These are phyloP conservation scores for Vitis rupestris DNA, from an alignment of 164 flowering plant genomes.

Conservation along the genomic window DNA sequence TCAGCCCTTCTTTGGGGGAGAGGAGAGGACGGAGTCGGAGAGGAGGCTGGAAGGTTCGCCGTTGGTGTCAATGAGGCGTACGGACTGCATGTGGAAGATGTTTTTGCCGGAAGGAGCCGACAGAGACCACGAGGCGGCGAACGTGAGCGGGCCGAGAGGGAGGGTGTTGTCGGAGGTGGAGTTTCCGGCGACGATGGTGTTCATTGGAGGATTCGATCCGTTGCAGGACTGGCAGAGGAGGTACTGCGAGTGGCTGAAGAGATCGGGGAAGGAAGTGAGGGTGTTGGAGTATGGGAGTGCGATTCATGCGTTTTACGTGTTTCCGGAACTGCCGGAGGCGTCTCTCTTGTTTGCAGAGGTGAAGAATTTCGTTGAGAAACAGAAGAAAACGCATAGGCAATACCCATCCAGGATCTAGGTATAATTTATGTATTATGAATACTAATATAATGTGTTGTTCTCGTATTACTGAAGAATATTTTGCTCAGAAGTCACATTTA, in stretches of 20 bases:
- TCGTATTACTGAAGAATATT: too few relatives aligned
- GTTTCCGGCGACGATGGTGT: constrained; percentile 40
- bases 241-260: constrained; percentile 38
- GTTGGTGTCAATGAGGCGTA: constrained; percentile 24
- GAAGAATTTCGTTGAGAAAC: constrained; percentile 24
- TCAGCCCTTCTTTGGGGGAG: constrained; percentile 58
- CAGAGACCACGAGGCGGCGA: constrained; percentile 43
- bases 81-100: constrained; percentile 48
- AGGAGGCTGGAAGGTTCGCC: constrained; percentile 9
- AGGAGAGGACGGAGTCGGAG: constrained; percentile 51
- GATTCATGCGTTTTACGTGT: constrained; percentile 47
- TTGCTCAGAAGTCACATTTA: too few relatives aligned
- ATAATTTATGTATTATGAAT: too few relatives aligned
- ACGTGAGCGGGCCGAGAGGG: constrained; percentile 39
- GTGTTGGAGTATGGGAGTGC: constrained; percentile 38
- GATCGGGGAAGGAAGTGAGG: constrained; percentile 30
- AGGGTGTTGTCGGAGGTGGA: constrained; percentile 25
- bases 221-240: constrained; percentile 51
- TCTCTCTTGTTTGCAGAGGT: constrained; percentile 18
- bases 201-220: constrained; percentile 52
- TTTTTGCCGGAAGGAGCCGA: constrained; percentile 45
- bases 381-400: not conserved
- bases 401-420: not conserved
- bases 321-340: constrained; percentile 39
- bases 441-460: too few relatives aligned